Conservation (phyloP, 176 grass and related monocot species). For the Zoysia pacifica region DNA sequence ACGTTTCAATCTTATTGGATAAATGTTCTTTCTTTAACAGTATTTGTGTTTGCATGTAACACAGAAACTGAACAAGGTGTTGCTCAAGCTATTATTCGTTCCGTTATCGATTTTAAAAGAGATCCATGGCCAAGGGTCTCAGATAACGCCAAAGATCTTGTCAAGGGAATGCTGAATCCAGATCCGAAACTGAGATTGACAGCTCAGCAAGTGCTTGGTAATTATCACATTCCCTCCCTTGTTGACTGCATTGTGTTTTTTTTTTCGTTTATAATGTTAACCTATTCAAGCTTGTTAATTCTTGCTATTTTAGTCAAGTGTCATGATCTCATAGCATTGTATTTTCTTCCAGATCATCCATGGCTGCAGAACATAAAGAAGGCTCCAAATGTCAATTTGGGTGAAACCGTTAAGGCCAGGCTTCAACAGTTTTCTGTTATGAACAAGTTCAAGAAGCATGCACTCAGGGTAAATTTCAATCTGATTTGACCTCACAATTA, state of each 20-base stretch:
- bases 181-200: slow-evolving; percentile 68
- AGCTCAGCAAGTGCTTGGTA: slow-evolving; percentile 94
- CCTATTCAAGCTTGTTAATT: no score
- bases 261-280: neutral
- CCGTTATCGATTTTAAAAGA: slow-evolving; percentile 78
- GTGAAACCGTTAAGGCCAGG: slow-evolving; percentile 85
- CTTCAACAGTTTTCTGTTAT: slow-evolving; percentile 95
- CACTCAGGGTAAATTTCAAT: slow-evolving; percentile 63
- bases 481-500: slow-evolving; percentile 26
- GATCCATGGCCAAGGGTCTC: slow-evolving; percentile 93
- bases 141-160: slow-evolving; percentile 83
- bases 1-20: neutral
- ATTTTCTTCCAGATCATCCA: slow-evolving; percentile 67
- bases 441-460: slow-evolving; percentile 98
- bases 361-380: slow-evolving; percentile 96
- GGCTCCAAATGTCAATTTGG: slow-evolving; percentile 93
- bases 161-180: slow-evolving; percentile 82
- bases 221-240: slow-evolving; percentile 1
- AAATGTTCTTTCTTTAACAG: slow-evolving; percentile 13
- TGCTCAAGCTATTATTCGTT: slow-evolving; percentile 91
- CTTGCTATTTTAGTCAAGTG: neutral
- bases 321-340: slow-evolving; percentile 21
- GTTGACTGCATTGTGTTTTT: slow-evolving; percentile 16
- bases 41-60: slow-evolving; percentile 38
- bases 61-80: slow-evolving; percentile 96